A percentile compares a stretch with the other conserved stretches of the same genome.
These are phyloP conservation scores for Fusarium falciforme DNA, from an alignment of 2,329 filamentous ascomycete genomes.

Conservation along the genomic window DNA sequence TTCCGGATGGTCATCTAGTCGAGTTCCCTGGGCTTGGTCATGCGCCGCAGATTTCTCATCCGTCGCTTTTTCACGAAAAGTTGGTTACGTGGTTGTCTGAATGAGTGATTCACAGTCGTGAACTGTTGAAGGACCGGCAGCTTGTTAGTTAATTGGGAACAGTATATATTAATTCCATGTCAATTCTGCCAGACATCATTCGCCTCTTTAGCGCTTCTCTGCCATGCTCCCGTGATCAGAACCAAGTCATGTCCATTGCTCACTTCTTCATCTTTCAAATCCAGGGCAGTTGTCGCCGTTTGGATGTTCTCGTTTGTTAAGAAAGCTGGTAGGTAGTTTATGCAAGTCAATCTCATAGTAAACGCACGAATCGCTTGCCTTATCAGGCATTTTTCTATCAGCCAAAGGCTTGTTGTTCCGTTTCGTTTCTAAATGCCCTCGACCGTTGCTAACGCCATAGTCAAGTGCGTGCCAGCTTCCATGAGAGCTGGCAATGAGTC, in stretches of 20 bases:
- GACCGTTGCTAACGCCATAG: background rate
- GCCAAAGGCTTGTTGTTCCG: background rate
- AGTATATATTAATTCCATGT: background rate
- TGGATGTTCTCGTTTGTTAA: background rate
- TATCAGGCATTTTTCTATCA: background rate
- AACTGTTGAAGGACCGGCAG: background rate
- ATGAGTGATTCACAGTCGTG: background rate
- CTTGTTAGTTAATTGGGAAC: background rate
- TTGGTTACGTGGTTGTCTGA: slow-evolving; percentile 57
- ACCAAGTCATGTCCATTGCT: background rate
- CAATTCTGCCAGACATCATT: background rate
- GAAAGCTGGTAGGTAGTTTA: background rate
- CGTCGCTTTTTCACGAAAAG: slow-evolving; percentile 58
- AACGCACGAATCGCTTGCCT: background rate
- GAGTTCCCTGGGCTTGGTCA: slow-evolving; percentile 63
- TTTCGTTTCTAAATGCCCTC: background rate
- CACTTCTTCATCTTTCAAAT: background rate
- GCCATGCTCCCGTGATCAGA: background rate
- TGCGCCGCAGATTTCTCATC: slow-evolving; percentile 64
- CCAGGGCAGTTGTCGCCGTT: background rate
- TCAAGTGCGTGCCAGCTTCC: background rate
- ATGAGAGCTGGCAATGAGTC: background rate
- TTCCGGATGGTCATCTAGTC: slow-evolving; percentile 58
- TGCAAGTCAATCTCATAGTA: background rate
- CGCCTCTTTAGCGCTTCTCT: background rate